These are phyloP conservation scores for Akanthomyces uredinophilus DNA, from an alignment of 2,329 filamentous ascomycete genomes.

Conservation along the genomic window DNA sequence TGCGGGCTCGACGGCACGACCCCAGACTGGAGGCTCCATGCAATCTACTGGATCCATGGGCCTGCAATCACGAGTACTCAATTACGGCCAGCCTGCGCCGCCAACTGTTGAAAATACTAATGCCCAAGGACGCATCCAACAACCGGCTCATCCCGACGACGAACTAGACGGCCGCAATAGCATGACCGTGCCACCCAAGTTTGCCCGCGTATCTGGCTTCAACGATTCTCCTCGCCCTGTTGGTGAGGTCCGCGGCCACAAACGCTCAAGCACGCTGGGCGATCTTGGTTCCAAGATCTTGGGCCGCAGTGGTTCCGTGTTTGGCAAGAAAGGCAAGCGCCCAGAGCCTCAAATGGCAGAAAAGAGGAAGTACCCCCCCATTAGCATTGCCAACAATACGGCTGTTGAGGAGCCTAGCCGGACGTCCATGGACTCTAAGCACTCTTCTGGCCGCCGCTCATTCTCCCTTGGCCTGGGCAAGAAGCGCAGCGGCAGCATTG, in stretches of 20 bases:
- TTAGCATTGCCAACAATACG: constrained; percentile 78
- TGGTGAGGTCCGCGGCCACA: constrained; percentile 52
- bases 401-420: constrained; percentile 51
- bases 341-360: constrained; percentile 50
- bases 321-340: constrained; percentile 55
- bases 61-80: constrained; percentile 49
- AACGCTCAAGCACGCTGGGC: constrained; percentile 69
- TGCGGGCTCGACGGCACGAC: constrained; percentile 48
- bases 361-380: constrained; percentile 77
- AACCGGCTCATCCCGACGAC: constrained; percentile 58
- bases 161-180: constrained; percentile 57
- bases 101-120: constrained; percentile 85
- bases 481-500: constrained; percentile 64
- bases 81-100: constrained; percentile 80
- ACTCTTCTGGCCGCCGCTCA: constrained; percentile 53
- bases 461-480: constrained; percentile 65
- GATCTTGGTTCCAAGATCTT: constrained; percentile 80
- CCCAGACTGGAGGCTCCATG: constrained; percentile 78
- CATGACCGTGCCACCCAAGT: constrained; percentile 54
- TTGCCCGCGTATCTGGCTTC: constrained; percentile 54
- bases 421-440: constrained; percentile 64
- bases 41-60: constrained; percentile 64
- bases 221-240: constrained; percentile 44
- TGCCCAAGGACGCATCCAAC: constrained; percentile 82
- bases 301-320: constrained; percentile 75